Evolutionary conservation across 345 rosid genomes (phyloP).

Genomic region (Microthlaspi erraticum): DNA sequence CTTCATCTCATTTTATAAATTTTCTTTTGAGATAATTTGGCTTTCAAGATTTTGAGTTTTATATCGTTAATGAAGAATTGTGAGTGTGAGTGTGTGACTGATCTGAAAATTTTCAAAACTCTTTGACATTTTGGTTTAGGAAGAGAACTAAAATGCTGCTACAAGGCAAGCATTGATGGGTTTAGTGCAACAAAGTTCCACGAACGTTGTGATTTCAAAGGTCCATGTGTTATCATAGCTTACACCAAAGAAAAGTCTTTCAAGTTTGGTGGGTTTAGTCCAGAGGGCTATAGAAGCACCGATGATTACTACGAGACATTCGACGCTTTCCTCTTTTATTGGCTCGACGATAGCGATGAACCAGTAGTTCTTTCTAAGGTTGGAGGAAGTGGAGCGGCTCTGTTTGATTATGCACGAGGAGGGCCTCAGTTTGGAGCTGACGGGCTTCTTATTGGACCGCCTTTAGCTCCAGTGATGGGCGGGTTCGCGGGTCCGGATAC

Average conservation of each 20-base stretch:
- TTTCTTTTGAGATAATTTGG: not conserved
- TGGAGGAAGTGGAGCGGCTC: constrained; percentile 88
- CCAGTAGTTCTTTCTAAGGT: constrained; percentile 61
- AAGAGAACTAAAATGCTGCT: constrained; percentile 79
- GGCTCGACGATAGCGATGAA: constrained; percentile 49
- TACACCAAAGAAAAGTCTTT: constrained; percentile 61
- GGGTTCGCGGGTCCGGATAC: constrained; percentile 85
- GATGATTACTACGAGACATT: constrained; percentile 82
- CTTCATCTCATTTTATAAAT: not conserved
- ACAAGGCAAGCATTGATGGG: constrained; percentile 74
- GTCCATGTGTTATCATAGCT: constrained; percentile 88
- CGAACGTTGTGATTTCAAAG: constrained; percentile 78
- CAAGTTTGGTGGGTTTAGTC: constrained; percentile 82
- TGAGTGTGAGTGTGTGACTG: no score
- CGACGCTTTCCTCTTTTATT: constrained; percentile 82
- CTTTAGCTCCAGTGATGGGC: constrained; percentile 77
- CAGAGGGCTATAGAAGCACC: constrained; percentile 86
- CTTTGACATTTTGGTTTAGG: constrained; percentile 40
- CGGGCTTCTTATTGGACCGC: constrained; percentile 79
- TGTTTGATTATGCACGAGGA: constrained; percentile 77
- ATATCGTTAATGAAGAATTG: not conserved
- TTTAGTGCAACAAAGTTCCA: constrained; percentile 84
- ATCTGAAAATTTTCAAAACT: no score
- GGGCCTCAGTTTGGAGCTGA: constrained; percentile 72
- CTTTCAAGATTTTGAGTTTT: not conserved